phyloP scores from a whole-genome alignment of 345 rosid genomes.

The Toxicodendron radicans region DNA sequence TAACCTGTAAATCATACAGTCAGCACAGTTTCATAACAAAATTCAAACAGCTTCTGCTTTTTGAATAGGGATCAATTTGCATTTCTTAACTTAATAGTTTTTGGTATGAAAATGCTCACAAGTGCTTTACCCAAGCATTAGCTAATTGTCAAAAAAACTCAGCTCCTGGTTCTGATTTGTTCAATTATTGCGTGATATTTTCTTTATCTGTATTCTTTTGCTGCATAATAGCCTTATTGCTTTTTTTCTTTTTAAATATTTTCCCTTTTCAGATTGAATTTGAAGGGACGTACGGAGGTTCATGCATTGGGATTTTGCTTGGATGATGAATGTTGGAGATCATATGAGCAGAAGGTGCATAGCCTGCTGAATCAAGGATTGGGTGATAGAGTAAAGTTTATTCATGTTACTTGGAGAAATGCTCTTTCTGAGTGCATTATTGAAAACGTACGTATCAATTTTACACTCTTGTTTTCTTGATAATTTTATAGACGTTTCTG shows the following conservation, averaged over 20 bases:
- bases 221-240: slow-evolving; percentile 14
- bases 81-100: not conserved
- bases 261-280: slow-evolving; percentile 55
- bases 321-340: slow-evolving; percentile 93
- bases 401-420: slow-evolving; percentile 84
- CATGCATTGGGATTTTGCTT: slow-evolving; percentile 65
- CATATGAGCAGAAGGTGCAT: slow-evolving; percentile 71
- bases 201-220: slow-evolving; percentile 1
- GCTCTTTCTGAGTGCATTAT: slow-evolving; percentile 45
- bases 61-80: not conserved
- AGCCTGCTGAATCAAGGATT: slow-evolving; percentile 69
- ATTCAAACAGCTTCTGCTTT: not conserved
- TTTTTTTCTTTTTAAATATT: slow-evolving; percentile 22
- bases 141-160: not conserved
- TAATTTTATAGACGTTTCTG: not conserved
- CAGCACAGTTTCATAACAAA: not conserved
- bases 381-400: slow-evolving; percentile 67
- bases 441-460: slow-evolving; percentile 54
- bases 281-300: slow-evolving; percentile 51
- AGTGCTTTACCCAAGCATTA: not conserved
- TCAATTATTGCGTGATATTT: not conserved
- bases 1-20: not conserved
- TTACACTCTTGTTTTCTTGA: slow-evolving; percentile 3
- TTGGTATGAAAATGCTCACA: not conserved
- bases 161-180: slow-evolving; percentile 7